Evolutionary conservation across 257 asterid species (phyloP), one percentile per base, ranked within the genome.

Genomic region (Thymus quinquecostatus): DNA sequence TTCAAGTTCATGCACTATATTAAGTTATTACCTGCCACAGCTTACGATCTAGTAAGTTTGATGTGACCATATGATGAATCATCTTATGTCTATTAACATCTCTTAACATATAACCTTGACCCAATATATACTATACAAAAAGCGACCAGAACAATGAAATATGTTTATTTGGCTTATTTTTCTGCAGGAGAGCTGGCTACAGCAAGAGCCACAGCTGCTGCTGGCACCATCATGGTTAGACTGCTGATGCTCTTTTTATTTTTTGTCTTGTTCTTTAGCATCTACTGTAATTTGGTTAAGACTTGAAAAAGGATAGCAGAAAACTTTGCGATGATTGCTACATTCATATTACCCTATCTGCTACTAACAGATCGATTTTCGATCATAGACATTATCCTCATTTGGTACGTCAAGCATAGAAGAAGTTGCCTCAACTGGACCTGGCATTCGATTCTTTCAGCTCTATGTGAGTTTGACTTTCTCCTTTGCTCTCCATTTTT

Each of bases 391-490:
- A 34, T 78, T 92, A 41, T 92, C 97, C 27, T 86, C 96, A 3
- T 86, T 88, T 88, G 84, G 77, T 54, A 92, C 97, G 56, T 87
- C 84, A 64, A 87, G 90, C 61, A 76, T 89, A 11, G 96, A 92
- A 79, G 97, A 89, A 84, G 96, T 92, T 56, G 92, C 93, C 77
- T 89, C 96, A 43, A 85, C 90, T 11, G 97, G 90, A 75, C 85
- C 92, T 28, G 96, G 96, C 61, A 61, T 81, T 75, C 89, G 90
- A 10, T 92, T 89, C 80, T 89, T 92, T 77, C 96, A 92, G 88
- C 96, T 92, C 60, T 92, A 86, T 28, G 97, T 92, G 82, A 85
- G 97, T 80, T 62, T 13, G 12, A 41, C 43, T 60, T 57, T 59
- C 58, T 32, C 63, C 29, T 58, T 63, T 55, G 43, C 33, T 27